A percentile compares a stretch with the other conserved stretches of the same genome.
These are phyloP conservation scores for Russula sp. DNA, from an alignment of 768 basidiomycete species.

Conservation along the genomic window DNA sequence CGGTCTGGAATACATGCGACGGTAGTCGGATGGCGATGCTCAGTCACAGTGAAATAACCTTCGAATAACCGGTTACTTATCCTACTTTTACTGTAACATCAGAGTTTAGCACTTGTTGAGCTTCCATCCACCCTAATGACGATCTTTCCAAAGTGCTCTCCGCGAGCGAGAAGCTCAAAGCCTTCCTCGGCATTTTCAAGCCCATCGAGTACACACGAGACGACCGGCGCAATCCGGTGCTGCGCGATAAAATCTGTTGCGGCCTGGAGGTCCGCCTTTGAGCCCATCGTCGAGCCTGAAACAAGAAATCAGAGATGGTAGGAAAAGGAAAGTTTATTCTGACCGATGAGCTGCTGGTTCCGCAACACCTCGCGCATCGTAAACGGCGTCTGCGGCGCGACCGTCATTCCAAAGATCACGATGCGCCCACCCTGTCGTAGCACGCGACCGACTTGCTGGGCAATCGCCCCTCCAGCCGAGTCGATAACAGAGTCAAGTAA, in stretches of 20 bases:
- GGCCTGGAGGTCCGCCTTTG: conserved; percentile 64
- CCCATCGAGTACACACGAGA: conserved; percentile 68
- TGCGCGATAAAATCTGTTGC: conserved; percentile 67
- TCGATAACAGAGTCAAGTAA: conserved; percentile 45
- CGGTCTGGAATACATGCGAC: background rate
- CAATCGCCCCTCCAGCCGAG: conserved; percentile 46
- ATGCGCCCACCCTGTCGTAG: conserved; percentile 41
- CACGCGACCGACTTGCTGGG: conserved; percentile 37
- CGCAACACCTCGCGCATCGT: conserved; percentile 78
- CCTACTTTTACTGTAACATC: background rate
- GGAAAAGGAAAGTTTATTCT: conserved; percentile 23
- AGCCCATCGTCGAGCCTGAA: conserved; percentile 82
- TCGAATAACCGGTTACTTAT: too few species aligned
- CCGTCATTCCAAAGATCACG: conserved; percentile 50
- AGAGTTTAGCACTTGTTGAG: conserved; percentile 1
- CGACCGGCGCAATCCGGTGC: conserved; percentile 65
- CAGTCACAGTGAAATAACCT: too few species aligned
- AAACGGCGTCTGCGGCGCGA: conserved; percentile 54
- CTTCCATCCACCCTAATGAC: background rate
- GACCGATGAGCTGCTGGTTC: conserved; percentile 72
- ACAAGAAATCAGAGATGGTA: background rate
- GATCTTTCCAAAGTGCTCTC: conserved; percentile 36
- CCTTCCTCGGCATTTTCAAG: conserved; percentile 63
- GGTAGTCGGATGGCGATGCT: too few species aligned
- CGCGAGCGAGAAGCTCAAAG: conserved; percentile 61